phyloP scores from a whole-genome alignment of 495 filamentous ascomycete species.

The Aspergillus heteromorphus region DNA sequence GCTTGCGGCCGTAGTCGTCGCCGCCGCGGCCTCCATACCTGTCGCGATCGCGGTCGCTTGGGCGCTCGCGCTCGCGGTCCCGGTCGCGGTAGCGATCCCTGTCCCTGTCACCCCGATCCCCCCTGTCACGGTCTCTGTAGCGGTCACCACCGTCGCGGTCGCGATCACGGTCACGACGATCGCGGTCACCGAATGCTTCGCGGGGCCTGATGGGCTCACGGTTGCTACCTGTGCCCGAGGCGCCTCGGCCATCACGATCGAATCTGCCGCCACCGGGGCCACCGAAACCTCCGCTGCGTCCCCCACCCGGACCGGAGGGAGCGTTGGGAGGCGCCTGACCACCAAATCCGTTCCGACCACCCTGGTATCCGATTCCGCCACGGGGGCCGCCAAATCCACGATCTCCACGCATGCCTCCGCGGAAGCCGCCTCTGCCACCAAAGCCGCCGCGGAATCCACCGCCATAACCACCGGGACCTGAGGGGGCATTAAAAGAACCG shows the following conservation, averaged over 20 bases:
- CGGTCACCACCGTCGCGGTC: conserved; percentile 51
- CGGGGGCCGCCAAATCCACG: conserved; percentile 51
- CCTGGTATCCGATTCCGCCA: conserved; percentile 57
- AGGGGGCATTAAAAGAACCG: conserved; percentile 51
- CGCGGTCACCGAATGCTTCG: conserved; percentile 46
- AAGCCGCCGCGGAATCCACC: conserved; percentile 62
- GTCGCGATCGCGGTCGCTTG: conserved; percentile 43
- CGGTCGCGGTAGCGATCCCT: conserved; percentile 49
- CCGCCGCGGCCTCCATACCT: conserved; percentile 50
- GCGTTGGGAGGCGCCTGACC: conserved; percentile 69
- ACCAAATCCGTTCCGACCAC: conserved; percentile 53
- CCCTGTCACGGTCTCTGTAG: conserved; percentile 45
- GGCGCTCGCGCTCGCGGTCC: conserved; percentile 49
- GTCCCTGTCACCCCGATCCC: conserved; percentile 35
- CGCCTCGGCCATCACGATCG: conserved; percentile 42
- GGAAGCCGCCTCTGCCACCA: conserved; percentile 45
- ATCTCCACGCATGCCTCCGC: conserved; percentile 61
- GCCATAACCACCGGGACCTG: conserved; percentile 62
- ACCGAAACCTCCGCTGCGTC: conserved; percentile 49
- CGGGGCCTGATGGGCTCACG: conserved; percentile 48
- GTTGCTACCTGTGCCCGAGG: conserved; percentile 51
- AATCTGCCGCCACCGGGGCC: conserved; percentile 27
- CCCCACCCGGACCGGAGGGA: conserved; percentile 71
- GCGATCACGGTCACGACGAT: conserved; percentile 53
- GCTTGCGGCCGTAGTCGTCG: conserved; percentile 55